Base-by-base conservation (phyloP, 352 stramenopile genomes). In the Elongisporangium senticosum region DNA sequence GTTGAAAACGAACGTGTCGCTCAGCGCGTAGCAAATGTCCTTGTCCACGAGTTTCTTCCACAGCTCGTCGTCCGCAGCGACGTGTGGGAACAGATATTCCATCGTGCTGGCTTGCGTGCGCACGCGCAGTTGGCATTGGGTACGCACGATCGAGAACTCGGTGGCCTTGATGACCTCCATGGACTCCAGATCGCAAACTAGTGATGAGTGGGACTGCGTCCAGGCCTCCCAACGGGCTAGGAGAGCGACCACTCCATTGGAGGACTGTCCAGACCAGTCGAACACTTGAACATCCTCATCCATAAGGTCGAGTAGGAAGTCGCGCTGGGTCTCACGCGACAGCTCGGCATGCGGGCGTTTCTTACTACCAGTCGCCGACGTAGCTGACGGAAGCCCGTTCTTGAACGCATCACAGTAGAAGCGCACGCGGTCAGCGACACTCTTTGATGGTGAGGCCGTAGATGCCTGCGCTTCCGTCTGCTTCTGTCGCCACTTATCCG, bases 1-100 rank as follows among this genome's bases (percentile, higher is more conserved):
- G 11, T 68, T 66, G 59, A 79, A 82, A 60, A 68, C 77, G 59
- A 79, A 82, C 22, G 68, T 77, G 60, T 79, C 68, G 21, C 64
- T 60, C 24, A 82, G 66, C 39, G 71, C 47, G 49, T 79, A 79
- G 57, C 66, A 66, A 43, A 82, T 68, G 23, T 82, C 62, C 33
- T 72, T 53, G 50, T 68, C 68, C 1, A 82, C 48, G 53, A 82
- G 63, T 49, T 60, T 65, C 17, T 49, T 39, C 48, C 50, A 65
- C 40, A 82, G 49, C 21, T 20, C 33, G 15, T 55, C 56, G 53
- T 79, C 60, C 55, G 24, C 33, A 1, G 61, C 63, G 33, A 71
- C 60, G 56, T 75, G 68, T 43, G 72, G 72, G 52, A 79, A 82
- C 43, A 82, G 64, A 20, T 74, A 59, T 24, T 70, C 57, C 26